Conservation (phyloP, 345 rosid species). For the Eucalyptus globulus region DNA sequence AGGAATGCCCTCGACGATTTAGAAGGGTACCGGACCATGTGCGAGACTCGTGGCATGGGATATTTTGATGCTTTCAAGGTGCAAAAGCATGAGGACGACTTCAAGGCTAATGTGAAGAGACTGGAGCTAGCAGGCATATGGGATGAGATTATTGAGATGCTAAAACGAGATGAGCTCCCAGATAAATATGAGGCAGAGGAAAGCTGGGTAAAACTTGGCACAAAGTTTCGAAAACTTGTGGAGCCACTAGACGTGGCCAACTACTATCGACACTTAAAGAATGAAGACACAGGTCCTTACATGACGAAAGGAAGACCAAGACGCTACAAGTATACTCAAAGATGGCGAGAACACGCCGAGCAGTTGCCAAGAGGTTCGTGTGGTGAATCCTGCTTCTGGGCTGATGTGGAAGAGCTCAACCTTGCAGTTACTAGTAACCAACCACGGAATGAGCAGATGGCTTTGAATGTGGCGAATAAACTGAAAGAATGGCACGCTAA, state of each 20-base stretch:
- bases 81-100: conserved; percentile 26
- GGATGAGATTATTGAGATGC: conserved; percentile 63
- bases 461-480: not conserved
- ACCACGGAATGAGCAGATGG: not conserved
- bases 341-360: conserved; percentile 38
- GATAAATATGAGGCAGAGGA: conserved; percentile 34
- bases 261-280: conserved; percentile 63
- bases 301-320: conserved; percentile 52
- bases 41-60: conserved; percentile 18
- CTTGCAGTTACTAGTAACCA: not conserved
- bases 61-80: conserved; percentile 60
- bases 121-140: conserved; percentile 55
- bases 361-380: not conserved
- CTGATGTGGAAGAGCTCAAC: conserved; percentile 63
- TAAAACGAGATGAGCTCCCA: conserved; percentile 57
- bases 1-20: not conserved
- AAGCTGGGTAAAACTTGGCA: conserved; percentile 31
- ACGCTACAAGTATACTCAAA: conserved; percentile 51
- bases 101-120: conserved; percentile 58
- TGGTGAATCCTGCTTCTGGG: conserved; percentile 67
- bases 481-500: not conserved
- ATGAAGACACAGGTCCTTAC: conserved; percentile 81
- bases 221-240: conserved; percentile 28
- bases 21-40: conserved; percentile 21
- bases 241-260: conserved; percentile 82